These are phyloP conservation scores for Lasiodiplodia theobromae DNA, from an alignment of 2,329 filamentous ascomycete genomes.

Conservation along the genomic window DNA sequence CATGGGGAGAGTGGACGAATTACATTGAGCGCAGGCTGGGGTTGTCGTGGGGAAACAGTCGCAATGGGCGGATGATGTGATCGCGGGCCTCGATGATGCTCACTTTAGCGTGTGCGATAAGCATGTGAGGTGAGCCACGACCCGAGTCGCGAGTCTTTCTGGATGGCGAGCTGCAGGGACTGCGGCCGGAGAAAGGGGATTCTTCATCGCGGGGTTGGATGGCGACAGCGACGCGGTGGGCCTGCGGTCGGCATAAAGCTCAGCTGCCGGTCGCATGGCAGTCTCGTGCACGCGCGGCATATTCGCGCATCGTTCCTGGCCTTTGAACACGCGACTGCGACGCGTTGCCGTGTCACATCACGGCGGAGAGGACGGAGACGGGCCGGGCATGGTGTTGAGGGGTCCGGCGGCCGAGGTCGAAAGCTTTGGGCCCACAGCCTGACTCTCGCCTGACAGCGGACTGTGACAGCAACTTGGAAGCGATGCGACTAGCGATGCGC, in stretches of 20 bases:
- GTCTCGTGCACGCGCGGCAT: not conserved
- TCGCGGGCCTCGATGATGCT: conserved; percentile 21
- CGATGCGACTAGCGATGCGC: not conserved
- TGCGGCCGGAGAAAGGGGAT: not conserved
- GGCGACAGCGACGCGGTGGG: conserved; percentile 3
- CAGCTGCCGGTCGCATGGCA: not conserved
- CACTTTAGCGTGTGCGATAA: conserved; percentile 15
- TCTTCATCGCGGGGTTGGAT: conserved; percentile 17
- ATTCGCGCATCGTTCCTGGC: not conserved
- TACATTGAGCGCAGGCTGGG: not conserved
- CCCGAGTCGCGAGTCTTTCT: not conserved
- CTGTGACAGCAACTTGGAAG: not conserved
- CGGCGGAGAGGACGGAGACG: not conserved
- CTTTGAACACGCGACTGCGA: not conserved
- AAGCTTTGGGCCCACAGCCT: not conserved
- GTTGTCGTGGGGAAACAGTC: conserved; percentile 15
- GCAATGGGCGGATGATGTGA: conserved; percentile 26
- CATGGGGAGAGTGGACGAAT: conserved; percentile 22
- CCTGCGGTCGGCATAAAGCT: conserved; percentile 1
- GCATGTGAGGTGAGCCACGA: not conserved
- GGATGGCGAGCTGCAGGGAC: conserved; percentile 15
- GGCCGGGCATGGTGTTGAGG: conserved; percentile 9
- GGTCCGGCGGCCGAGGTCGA: not conserved
- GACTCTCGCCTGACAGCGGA: not conserved
- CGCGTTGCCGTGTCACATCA: conserved; percentile 4